A percentile compares a stretch with the other conserved stretches of the same genome.
Evolutionary conservation across 106 monocot species (phyloP).

Genomic region (Allium cepa): DNA sequence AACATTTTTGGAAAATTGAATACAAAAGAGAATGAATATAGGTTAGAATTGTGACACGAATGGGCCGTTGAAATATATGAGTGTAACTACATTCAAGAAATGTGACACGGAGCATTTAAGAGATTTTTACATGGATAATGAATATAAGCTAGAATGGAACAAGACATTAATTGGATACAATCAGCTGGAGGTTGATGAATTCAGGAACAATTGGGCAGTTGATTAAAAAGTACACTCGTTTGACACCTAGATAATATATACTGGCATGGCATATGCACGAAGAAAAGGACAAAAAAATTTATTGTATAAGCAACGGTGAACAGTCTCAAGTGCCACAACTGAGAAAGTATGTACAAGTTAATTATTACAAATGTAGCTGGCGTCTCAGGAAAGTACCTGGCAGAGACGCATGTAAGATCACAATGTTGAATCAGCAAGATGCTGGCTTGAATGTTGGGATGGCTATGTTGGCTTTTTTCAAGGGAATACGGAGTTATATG

Average conservation of each 20-base stretch:
- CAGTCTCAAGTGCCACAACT: too few species aligned
- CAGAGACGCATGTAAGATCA: slow-evolving; percentile 71
- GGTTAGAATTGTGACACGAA: too few species aligned
- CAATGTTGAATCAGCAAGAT: slow-evolving; percentile 76
- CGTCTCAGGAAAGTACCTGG: slow-evolving; percentile 86
- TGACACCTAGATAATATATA: slow-evolving; percentile 78
- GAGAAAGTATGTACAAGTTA: too few species aligned
- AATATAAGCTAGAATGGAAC: slow-evolving; percentile 89
- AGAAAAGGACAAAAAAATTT: slow-evolving; percentile 64
- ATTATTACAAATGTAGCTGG: slow-evolving; percentile 78
- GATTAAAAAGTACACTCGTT: slow-evolving; percentile 78
- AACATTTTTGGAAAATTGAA: too few species aligned
- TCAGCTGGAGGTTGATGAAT: slow-evolving; percentile 59
- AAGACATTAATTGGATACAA: slow-evolving; percentile 62
- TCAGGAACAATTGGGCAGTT: slow-evolving; percentile 56
- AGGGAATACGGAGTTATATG: slow-evolving; percentile 85
- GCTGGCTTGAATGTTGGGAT: slow-evolving; percentile 83
- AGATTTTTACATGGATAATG: slow-evolving; percentile 96
- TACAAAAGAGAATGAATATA: too few species aligned
- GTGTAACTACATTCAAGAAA: too few species aligned
- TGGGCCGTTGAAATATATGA: too few species aligned
- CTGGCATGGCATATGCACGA: slow-evolving; percentile 88
- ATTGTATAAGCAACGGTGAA: slow-evolving; percentile 85
- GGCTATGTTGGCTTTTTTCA: slow-evolving; percentile 81
- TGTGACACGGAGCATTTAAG: too few species aligned